These are phyloP conservation scores for Filosporella fistucella DNA, from an alignment of 495 filamentous ascomycete genomes.

Conservation along the genomic window DNA sequence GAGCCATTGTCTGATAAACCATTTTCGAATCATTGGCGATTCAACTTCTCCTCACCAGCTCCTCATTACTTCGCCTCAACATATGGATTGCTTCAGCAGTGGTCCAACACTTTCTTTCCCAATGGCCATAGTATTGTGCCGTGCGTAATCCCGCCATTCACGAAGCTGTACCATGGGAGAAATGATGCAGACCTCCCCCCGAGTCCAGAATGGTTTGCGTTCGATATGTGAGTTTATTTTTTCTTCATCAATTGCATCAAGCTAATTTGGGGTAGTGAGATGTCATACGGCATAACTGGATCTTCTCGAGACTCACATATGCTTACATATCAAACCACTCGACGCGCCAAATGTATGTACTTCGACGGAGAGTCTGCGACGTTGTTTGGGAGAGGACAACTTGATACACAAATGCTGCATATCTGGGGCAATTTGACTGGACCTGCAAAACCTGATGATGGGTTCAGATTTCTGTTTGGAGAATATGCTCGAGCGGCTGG, in stretches of 20 bases:
- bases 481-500: slow-evolving; percentile 36
- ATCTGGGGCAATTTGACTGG: slow-evolving; percentile 33
- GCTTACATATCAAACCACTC: slow-evolving; percentile 36
- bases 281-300: slow-evolving; percentile 43
- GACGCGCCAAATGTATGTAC: slow-evolving; percentile 31
- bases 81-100: slow-evolving; percentile 35
- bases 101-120: slow-evolving; percentile 37
- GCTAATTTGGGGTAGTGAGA: slow-evolving; percentile 24
- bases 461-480: slow-evolving; percentile 23
- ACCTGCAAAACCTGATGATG: slow-evolving; percentile 7
- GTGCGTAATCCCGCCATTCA: slow-evolving; percentile 31
- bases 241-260: background rate
- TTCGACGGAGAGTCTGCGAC: slow-evolving; percentile 40
- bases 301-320: slow-evolving; percentile 29
- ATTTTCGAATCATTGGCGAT: slow-evolving; percentile 5
- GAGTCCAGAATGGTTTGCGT: slow-evolving; percentile 40
- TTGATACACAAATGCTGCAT: slow-evolving; percentile 37
- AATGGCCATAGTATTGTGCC: slow-evolving; percentile 37
- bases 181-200: slow-evolving; percentile 28
- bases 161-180: slow-evolving; percentile 37
- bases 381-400: slow-evolving; percentile 30
- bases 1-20: background rate
- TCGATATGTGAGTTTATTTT: slow-evolving; percentile 30
- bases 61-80: slow-evolving; percentile 37
- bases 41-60: slow-evolving; percentile 33